phyloP scores from a whole-genome alignment of 1,284 basidiomycete species.

The Sporisorium scitamineum region DNA sequence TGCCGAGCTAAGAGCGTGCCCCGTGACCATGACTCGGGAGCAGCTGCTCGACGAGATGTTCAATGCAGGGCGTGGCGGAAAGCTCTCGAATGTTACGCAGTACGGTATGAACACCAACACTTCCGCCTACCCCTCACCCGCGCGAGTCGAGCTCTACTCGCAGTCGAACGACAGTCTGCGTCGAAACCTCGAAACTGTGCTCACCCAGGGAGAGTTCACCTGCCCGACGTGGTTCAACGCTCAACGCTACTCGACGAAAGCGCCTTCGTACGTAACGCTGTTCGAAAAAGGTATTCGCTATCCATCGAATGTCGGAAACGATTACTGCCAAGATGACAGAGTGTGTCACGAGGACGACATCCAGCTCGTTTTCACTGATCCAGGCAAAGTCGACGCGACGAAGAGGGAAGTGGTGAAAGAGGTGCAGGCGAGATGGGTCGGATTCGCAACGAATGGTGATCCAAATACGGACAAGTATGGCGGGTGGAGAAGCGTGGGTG shows the following conservation, averaged over 20 bases:
- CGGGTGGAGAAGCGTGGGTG: conserved; percentile 27
- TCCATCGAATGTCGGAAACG: conserved; percentile 37
- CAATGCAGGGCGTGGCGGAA: conserved; percentile 30
- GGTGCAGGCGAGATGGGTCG: conserved; percentile 48
- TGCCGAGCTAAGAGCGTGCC: conserved; percentile 19
- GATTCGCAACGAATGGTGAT: conserved; percentile 40
- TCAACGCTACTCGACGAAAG: conserved; percentile 12
- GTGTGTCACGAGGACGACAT: conserved; percentile 66
- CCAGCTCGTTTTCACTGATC: conserved; percentile 44
- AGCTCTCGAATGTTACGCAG: neutral
- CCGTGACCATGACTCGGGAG: conserved; percentile 13
- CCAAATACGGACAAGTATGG: conserved; percentile 38
- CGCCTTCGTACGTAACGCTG: conserved; percentile 34
- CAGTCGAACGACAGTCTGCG: conserved; percentile 35
- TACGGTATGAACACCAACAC: conserved; percentile 23
- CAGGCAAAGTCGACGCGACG: conserved; percentile 8
- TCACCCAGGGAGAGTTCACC: conserved; percentile 55
- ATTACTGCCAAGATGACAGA: conserved; percentile 43
- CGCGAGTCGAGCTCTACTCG: neutral
- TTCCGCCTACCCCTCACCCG: conserved; percentile 10
- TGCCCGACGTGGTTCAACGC: conserved; percentile 53
- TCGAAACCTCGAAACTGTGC: conserved; percentile 32
- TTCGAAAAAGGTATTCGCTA: conserved; percentile 46
- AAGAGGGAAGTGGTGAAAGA: conserved; percentile 16
- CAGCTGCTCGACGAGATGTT: conserved; percentile 44